Evolutionary conservation across 345 rosid genomes (phyloP).

Genomic region (Odontarrhena argentea): DNA sequence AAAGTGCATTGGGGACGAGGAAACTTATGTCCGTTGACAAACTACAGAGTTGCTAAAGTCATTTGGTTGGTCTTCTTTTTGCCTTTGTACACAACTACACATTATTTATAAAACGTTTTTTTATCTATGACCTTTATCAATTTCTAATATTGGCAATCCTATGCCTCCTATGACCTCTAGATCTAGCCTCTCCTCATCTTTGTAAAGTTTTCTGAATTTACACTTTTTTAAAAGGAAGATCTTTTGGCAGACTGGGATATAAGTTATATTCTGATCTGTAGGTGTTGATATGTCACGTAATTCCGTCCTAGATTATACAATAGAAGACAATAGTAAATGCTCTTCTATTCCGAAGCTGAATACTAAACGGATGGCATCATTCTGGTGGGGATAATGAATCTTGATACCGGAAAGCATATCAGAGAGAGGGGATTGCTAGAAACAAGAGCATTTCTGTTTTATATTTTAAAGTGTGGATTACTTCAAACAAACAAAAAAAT

Average conservation of each 20-base stretch:
- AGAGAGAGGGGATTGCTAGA: no score
- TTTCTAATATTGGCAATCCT: conserved; percentile 19
- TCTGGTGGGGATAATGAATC: no score
- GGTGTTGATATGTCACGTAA: conserved; percentile 43
- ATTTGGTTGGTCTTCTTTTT: conserved; percentile 56
- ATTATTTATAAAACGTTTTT: not conserved
- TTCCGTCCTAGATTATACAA: conserved; percentile 53
- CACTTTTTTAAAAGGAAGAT: not conserved
- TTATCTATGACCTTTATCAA: conserved; percentile 11
- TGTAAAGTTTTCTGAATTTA: conserved; percentile 14
- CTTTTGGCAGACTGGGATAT: conserved; percentile 9
- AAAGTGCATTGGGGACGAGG: conserved; percentile 62
- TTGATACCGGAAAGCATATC: no score
- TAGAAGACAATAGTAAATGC: conserved; percentile 44
- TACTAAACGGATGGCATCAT: conserved; percentile 56
- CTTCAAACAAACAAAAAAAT: no score
- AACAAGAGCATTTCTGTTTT: no score
- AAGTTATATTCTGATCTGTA: conserved; percentile 42
- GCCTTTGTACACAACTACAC: conserved; percentile 7
- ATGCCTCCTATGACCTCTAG: conserved; percentile 11
- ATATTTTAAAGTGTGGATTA: no score
- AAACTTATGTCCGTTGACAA: conserved; percentile 53
- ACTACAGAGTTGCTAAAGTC: conserved; percentile 58
- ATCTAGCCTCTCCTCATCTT: conserved; percentile 18
- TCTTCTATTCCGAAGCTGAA: conserved; percentile 31